phyloP scores from a whole-genome alignment of 1,139 yeast species.

The Geotrichum candidum region DNA sequence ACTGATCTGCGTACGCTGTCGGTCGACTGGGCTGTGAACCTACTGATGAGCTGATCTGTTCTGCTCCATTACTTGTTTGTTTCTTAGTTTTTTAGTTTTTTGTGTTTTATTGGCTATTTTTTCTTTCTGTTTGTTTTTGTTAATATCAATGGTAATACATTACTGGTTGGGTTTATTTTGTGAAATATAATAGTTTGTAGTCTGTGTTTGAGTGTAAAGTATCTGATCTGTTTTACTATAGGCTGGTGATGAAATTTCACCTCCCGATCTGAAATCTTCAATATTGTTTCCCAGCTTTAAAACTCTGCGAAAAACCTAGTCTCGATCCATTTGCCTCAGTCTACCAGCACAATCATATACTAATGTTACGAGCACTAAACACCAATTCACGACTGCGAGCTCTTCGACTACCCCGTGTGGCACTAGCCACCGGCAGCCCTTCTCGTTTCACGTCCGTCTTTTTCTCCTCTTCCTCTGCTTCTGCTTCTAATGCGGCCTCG shows the following conservation, averaged over 20 bases:
- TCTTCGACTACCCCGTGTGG: background rate
- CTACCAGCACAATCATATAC: background rate
- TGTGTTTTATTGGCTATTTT: background rate
- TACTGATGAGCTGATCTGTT: slow-evolving; percentile 51
- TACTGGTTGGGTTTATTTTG: background rate
- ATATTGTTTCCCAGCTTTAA: background rate
- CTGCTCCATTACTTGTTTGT: background rate
- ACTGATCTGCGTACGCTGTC: slow-evolving; percentile 91
- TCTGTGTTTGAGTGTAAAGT: background rate
- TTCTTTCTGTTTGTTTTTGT: background rate
- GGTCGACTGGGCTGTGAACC: slow-evolving; percentile 86
- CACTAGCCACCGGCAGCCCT: background rate
- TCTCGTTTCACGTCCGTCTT: background rate
- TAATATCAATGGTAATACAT: background rate
- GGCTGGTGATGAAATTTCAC: background rate
- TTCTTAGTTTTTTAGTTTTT: slow-evolving; percentile 1
- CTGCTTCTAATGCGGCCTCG: background rate
- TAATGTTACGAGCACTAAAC: background rate
- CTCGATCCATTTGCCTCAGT: background rate
- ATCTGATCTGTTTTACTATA: background rate
- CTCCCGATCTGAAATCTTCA: background rate
- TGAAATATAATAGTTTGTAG: background rate
- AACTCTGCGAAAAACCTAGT: background rate
- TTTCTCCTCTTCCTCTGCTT: no score
- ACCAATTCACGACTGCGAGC: background rate